Evolutionary conservation across 148 eudicot species (phyloP).

Genomic region (Euryodendron excelsum): DNA sequence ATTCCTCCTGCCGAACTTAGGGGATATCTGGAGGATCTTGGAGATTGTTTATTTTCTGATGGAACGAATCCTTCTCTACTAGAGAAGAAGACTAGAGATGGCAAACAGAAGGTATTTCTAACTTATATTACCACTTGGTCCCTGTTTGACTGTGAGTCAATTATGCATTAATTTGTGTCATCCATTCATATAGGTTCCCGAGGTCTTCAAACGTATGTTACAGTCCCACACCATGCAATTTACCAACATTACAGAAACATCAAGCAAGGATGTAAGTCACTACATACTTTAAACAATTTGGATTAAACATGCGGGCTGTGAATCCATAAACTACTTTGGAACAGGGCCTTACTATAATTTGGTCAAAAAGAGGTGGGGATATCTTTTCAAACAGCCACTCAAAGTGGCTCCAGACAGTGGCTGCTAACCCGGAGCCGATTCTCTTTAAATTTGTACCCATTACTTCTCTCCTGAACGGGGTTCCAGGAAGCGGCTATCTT

Average conservation of each 20-base stretch:
- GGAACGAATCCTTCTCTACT: conserved; percentile 46
- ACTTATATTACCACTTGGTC: neutral
- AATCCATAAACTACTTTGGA: conserved; percentile 24
- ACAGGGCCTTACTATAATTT: conserved; percentile 83
- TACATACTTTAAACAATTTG: conserved; percentile 11
- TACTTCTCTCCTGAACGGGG: conserved; percentile 86
- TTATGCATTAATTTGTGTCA: neutral
- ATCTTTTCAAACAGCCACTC: conserved; percentile 74
- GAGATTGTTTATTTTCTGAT: conserved; percentile 85
- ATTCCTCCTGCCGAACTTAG: conserved; percentile 68
- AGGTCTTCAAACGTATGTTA: conserved; percentile 79
- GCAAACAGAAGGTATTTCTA: conserved; percentile 56
- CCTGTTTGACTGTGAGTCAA: neutral
- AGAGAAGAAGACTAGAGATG: conserved; percentile 58
- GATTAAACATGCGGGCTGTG: conserved; percentile 1
- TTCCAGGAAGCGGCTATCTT: conserved; percentile 93
- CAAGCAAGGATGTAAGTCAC: conserved; percentile 80
- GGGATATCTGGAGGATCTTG: conserved; percentile 88
- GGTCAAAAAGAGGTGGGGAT: conserved; percentile 93
- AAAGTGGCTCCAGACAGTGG: conserved; percentile 89
- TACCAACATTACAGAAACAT: conserved; percentile 75
- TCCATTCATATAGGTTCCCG: conserved; percentile 54
- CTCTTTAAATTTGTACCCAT: conserved; percentile 90
- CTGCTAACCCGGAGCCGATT: conserved; percentile 83
- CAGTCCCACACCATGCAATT: conserved; percentile 74